A percentile compares a stretch with the other conserved stretches of the same genome.
Evolutionary conservation across 2,329 filamentous ascomycete species (phyloP).

Genomic region (Clarireedia homoeocarpa): DNA sequence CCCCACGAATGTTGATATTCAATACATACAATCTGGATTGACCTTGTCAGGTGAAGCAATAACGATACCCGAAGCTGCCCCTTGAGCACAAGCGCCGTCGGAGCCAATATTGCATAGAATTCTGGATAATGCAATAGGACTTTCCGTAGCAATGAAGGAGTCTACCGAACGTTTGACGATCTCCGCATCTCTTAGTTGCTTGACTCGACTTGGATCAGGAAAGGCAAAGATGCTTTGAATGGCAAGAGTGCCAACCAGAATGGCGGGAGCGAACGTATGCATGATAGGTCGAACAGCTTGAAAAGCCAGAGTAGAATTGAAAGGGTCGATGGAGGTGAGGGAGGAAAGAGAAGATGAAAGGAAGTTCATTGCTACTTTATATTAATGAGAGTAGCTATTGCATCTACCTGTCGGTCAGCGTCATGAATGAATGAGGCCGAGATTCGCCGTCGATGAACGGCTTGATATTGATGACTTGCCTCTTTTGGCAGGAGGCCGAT

Average conservation of each 20-base stretch:
- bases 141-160: constrained; percentile 45
- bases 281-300: constrained; percentile 34
- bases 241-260: constrained; percentile 44
- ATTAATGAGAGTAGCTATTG: constrained; percentile 5
- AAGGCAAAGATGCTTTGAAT: constrained; percentile 44
- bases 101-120: constrained; percentile 54
- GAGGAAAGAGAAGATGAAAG: constrained; percentile 15
- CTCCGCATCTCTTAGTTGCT: constrained; percentile 27
- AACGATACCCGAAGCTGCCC: constrained; percentile 43
- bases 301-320: constrained; percentile 16
- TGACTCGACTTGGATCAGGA: constrained; percentile 30
- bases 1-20: background rate
- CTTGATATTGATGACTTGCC: background rate
- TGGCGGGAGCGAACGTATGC: constrained; percentile 41
- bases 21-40: constrained; percentile 45
- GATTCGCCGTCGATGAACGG: constrained; percentile 7
- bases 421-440: constrained; percentile 11
- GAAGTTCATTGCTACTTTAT: constrained; percentile 23
- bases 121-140: constrained; percentile 41
- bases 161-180: constrained; percentile 43
- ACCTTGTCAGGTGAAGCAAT: constrained; percentile 48
- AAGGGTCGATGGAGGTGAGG: constrained; percentile 16
- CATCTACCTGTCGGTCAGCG: background rate
- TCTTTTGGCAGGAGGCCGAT: background rate
- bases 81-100: constrained; percentile 40